phyloP scores from a whole-genome alignment of 2,329 filamentous ascomycete genomes.

The Cordyceps javanica region DNA sequence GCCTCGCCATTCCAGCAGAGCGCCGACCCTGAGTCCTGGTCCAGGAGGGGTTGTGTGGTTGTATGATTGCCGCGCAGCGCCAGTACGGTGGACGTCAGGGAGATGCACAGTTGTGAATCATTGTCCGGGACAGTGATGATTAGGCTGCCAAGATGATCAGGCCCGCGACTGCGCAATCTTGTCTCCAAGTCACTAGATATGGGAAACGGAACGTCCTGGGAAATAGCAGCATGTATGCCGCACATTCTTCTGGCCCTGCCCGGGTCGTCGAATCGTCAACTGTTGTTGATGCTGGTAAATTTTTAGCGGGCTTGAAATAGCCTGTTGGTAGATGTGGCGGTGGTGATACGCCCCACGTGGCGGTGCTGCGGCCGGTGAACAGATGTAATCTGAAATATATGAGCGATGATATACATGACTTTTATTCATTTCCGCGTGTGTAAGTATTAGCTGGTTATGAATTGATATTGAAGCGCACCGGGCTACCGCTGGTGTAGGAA shows the following conservation, averaged over 20 bases:
- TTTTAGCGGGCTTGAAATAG: background rate
- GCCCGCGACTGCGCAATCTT: conserved; percentile 50
- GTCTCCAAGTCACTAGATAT: conserved; percentile 32
- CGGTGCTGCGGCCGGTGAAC: background rate
- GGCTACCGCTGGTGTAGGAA: too few relatives aligned
- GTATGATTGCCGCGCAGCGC: conserved; percentile 72
- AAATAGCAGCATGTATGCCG: conserved; percentile 52
- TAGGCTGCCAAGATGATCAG: conserved; percentile 48
- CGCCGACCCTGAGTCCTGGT: conserved; percentile 50
- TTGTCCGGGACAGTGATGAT: conserved; percentile 23
- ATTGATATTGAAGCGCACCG: too few relatives aligned
- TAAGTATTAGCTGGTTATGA: too few relatives aligned
- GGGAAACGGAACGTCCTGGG: conserved; percentile 22
- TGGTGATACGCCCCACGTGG: background rate
- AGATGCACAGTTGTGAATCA: conserved; percentile 38
- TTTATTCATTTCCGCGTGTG: too few relatives aligned
- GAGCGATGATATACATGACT: background rate
- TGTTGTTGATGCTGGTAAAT: background rate
- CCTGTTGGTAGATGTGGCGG: background rate
- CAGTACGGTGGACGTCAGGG: conserved; percentile 80
- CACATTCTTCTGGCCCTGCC: conserved; percentile 40
- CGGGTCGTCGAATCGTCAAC: background rate
- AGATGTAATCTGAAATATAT: background rate
- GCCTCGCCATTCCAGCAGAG: conserved; percentile 98
- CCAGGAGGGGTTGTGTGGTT: conserved; percentile 65